Conservation (phyloP, 1,139 yeast species). For the Blastobotrys serpentis region DNA sequence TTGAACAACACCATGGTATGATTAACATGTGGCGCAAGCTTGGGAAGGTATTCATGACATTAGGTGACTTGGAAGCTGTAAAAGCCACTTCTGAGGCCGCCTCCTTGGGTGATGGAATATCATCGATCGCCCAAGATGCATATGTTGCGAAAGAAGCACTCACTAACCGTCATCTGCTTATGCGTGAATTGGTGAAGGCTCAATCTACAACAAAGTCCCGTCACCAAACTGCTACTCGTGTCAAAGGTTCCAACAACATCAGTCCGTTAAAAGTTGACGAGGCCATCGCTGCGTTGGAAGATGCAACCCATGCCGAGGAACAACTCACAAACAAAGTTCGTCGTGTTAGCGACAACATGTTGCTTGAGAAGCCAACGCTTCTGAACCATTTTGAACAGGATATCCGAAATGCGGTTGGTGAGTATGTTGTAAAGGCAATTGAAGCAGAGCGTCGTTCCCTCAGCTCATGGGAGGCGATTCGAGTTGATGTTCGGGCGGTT, state of each 20-base stretch:
- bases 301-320: constrained; percentile 76
- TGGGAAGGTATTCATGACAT: constrained; percentile 62
- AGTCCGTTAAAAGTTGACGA: constrained; percentile 91
- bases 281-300: constrained; percentile 75
- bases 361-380: constrained; percentile 64
- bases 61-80: constrained; percentile 75
- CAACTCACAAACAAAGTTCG: constrained; percentile 71
- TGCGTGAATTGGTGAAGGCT: constrained; percentile 83
- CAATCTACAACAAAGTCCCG: constrained; percentile 69
- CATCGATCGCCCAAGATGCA: constrained; percentile 65
- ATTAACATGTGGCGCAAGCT: constrained; percentile 78
- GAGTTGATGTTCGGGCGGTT: constrained; percentile 71
- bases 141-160: constrained; percentile 88
- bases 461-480: constrained; percentile 68
- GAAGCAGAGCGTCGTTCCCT: constrained; percentile 84
- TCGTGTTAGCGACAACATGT: constrained; percentile 82
- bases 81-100: constrained; percentile 76
- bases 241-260: constrained; percentile 71
- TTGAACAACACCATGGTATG: constrained; percentile 66
- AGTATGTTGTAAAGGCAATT: constrained; percentile 66
- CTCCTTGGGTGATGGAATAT: constrained; percentile 72
- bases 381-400: constrained; percentile 55
- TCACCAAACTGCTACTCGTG: constrained; percentile 70
- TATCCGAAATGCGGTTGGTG: constrained; percentile 54
- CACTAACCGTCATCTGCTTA: constrained; percentile 85